Evolutionary conservation across 2,329 filamentous ascomycete species (phyloP).

Genomic region (Ceratocystis harringtonii): DNA sequence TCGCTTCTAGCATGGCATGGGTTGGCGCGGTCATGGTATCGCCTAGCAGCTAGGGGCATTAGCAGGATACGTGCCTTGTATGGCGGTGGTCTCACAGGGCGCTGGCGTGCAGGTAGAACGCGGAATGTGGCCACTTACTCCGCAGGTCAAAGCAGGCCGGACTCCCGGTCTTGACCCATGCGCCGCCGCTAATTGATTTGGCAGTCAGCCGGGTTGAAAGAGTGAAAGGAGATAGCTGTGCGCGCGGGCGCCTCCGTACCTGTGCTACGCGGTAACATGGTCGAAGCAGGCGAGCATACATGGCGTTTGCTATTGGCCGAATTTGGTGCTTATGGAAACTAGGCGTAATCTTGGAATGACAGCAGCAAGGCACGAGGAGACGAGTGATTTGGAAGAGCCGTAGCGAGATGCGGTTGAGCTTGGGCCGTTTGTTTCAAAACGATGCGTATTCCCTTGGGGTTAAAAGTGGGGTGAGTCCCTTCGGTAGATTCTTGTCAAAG

Average conservation of each 20-base stretch:
- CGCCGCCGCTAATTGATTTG: background rate
- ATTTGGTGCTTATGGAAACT: background rate
- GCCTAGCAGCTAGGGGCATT: constrained; percentile 24
- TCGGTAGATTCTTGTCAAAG: background rate
- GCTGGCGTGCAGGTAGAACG: too few relatives aligned
- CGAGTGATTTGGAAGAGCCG: background rate
- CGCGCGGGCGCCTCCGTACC: background rate
- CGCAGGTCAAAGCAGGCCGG: constrained; percentile 29
- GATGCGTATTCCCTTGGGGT: background rate
- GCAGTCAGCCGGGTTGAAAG: background rate
- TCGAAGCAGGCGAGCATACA: background rate
- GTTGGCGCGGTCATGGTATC: constrained; percentile 58
- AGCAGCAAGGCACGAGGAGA: background rate
- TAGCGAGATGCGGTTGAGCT: background rate
- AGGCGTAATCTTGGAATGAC: background rate
- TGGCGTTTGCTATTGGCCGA: background rate
- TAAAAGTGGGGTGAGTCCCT: background rate
- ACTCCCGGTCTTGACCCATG: constrained; percentile 17
- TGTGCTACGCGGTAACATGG: background rate
- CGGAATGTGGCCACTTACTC: constrained; percentile 23
- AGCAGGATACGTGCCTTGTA: background rate
- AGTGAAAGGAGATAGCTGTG: background rate
- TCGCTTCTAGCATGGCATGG: constrained; percentile 64
- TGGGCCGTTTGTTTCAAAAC: background rate
- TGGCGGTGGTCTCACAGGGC: background rate